Evolutionary conservation across 2,329 filamentous ascomycete genomes (phyloP).

Genomic region (Plectosphaerella cucumerina): DNA sequence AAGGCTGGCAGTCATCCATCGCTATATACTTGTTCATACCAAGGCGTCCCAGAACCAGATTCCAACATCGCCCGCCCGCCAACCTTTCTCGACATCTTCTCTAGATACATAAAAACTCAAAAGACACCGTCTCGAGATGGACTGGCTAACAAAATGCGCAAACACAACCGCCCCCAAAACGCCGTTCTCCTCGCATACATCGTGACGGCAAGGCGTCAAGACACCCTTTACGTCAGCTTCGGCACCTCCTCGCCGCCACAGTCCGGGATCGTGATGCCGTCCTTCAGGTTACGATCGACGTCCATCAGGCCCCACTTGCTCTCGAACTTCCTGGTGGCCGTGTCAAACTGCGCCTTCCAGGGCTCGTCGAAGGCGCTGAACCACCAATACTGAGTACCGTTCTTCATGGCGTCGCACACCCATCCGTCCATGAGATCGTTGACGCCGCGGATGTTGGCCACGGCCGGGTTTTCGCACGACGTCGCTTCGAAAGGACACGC

Average conservation of each 20-base stretch:
- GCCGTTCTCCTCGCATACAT: background rate
- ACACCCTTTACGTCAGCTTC: background rate
- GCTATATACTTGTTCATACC: background rate
- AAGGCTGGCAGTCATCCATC: background rate
- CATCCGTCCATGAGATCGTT: constrained; percentile 84
- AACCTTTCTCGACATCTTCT: background rate
- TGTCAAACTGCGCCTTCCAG: constrained; percentile 80
- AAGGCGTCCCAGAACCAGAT: too few relatives aligned
- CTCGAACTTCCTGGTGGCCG: constrained; percentile 72
- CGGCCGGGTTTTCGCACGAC: constrained; percentile 25
- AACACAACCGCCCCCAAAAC: background rate
- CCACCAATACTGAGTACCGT: constrained; percentile 94
- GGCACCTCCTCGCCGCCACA: constrained; percentile 70
- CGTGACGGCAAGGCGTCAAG: background rate
- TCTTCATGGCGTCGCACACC: constrained; percentile 75
- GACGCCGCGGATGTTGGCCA: constrained; percentile 75
- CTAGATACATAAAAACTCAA: background rate
- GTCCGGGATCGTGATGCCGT: constrained; percentile 79
- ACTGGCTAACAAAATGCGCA: background rate
- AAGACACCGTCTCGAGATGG: background rate
- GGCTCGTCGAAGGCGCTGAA: constrained; percentile 96
- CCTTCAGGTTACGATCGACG: constrained; percentile 76
- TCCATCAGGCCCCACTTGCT: constrained; percentile 95
- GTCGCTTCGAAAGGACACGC: constrained; percentile 57
- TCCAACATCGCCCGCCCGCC: too few relatives aligned